These are phyloP conservation scores for Senna siamea DNA, from an alignment of 306 rosid genomes.

Conservation along the genomic window DNA sequence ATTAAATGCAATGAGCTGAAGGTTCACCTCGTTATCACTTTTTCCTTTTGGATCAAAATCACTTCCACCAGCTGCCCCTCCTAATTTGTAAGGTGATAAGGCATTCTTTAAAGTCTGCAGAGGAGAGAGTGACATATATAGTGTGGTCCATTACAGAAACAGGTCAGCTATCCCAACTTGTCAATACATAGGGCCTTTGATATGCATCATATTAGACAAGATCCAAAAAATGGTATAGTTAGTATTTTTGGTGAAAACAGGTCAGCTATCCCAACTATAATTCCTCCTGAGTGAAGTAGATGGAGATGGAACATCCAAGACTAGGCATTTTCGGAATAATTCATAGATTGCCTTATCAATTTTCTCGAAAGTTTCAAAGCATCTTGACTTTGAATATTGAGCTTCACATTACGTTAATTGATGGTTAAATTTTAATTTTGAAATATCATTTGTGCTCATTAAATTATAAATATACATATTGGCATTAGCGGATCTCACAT, in stretches of 20 bases:
- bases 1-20: constrained; percentile 22
- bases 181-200: too few species aligned
- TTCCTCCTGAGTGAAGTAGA: constrained; percentile 16
- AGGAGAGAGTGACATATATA: constrained; percentile 12
- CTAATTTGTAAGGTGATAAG: constrained; percentile 91
- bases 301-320: not conserved
- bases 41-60: constrained; percentile 98
- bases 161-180: too few species aligned
- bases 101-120: constrained; percentile 94
- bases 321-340: constrained; percentile 27
- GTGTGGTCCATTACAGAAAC: constrained; percentile 23
- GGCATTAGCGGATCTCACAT: not conserved
- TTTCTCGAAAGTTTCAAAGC: not conserved
- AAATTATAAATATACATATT: not conserved
- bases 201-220: constrained; percentile 12
- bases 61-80: constrained; percentile 99
- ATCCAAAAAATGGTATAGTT: constrained; percentile 9
- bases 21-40: constrained; percentile 88
- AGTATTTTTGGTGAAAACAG: not conserved
- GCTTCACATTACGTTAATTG: constrained; percentile 18
- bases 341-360: constrained; percentile 4
- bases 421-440: not conserved
- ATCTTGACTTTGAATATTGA: constrained; percentile 1
- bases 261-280: constrained; percentile 15
- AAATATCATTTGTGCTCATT: not conserved